Evolutionary conservation across 2,329 filamentous ascomycete genomes (phyloP).

Genomic region (Tolypocladium pustulatum): DNA sequence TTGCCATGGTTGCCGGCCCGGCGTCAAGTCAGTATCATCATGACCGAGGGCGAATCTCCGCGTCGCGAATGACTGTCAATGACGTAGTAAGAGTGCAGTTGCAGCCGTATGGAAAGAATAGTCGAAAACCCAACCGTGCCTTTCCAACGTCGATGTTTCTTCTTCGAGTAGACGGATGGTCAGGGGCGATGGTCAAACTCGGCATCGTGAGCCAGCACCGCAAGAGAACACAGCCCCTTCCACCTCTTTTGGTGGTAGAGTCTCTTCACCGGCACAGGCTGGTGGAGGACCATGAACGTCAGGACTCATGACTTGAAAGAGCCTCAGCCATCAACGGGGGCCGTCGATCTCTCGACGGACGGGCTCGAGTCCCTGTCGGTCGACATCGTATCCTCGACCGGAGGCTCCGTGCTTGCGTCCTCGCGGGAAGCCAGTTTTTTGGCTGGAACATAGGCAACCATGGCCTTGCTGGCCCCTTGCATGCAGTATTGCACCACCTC

Average conservation of each 20-base stretch:
- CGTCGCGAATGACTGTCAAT: background rate
- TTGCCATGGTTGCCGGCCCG: background rate
- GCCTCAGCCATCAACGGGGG: background rate
- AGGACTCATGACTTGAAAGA: background rate
- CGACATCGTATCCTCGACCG: background rate
- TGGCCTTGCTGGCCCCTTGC: conserved; percentile 75
- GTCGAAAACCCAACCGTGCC: background rate
- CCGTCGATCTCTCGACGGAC: background rate
- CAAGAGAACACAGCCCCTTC: background rate
- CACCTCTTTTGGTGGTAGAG: background rate
- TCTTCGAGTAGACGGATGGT: background rate
- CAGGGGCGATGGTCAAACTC: background rate
- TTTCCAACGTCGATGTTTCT: background rate
- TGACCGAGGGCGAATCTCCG: background rate
- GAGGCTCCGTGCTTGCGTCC: background rate
- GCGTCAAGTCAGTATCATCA: background rate
- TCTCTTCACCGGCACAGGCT: background rate
- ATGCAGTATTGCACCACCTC: conserved; percentile 87
- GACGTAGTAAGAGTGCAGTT: background rate
- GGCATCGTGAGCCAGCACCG: background rate
- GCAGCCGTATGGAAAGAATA: background rate
- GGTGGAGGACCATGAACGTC: no score
- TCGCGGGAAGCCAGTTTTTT: background rate
- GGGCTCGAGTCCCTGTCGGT: background rate
- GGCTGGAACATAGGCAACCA: conserved; percentile 51